Evolutionary conservation across 768 basidiomycete genomes (phyloP), one percentile per base, ranked within the genome.

Genomic region (Amylocystis lapponica): DNA sequence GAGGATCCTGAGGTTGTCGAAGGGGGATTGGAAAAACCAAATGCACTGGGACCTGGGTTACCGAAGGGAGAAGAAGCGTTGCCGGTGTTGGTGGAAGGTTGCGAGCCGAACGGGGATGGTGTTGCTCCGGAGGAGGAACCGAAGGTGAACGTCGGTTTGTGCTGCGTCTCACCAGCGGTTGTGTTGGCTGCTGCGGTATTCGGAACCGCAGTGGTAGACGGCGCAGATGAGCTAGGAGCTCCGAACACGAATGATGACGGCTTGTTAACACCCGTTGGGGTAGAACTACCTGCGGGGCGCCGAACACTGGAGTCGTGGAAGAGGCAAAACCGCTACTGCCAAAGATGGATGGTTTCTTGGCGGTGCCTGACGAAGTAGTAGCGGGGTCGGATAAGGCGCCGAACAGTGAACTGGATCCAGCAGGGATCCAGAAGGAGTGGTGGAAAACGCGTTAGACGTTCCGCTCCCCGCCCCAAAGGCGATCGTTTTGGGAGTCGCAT

Each of bases 191-290:
- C 27, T 1, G 45, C 17, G 7, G 38, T 43, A 23, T 20, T 35
- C 14, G 49, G 26, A 2, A 27, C n/a, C 3, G 39, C 38, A n/a
- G n/a, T n/a, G n/a, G n/a, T n/a, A n/a, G n/a, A n/a, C 3, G 29
- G 41, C 16, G 27, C 31, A 27, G 27, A 34, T 27, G 26, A 26
- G 21, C 21, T 31, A 13, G 34, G n/a, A n/a, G 3, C 26, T 0
- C 47, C 51, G 27, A 52, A 52, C 5, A 43, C n/a, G 34, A 51
- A 51, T n/a, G n/a, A n/a, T n/a, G 47, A 16, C 2, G 52, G 41
- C 25, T 53, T 53, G 4, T 49, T 45, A 8, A 44, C 16, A 37
- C 38, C 46, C 26, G 38, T 14, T 11, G 31, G 17, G 8, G 41
- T 36, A 14, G 46, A 41, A 4, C 35, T 41, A 20, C 46, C 39